Evolutionary conservation across 345 rosid species (phyloP).

Genomic region (Citrus trifoliata): DNA sequence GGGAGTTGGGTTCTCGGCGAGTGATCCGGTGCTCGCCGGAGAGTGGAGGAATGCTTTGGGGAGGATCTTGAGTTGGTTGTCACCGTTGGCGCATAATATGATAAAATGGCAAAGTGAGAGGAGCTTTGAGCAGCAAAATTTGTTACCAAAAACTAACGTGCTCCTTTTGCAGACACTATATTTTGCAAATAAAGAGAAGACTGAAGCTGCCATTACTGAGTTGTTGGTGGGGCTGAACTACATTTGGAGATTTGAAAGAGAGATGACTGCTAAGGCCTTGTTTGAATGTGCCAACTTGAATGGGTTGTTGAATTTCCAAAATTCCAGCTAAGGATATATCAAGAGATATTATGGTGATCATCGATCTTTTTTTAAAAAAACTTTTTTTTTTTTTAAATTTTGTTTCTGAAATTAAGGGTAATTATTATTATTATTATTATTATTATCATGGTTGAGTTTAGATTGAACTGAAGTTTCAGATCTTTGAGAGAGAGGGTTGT

Average conservation of each 20-base stretch:
- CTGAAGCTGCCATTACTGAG: slow-evolving; percentile 94
- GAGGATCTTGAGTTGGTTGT: slow-evolving; percentile 75
- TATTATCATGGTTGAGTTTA: slow-evolving; percentile 23
- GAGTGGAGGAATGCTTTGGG: slow-evolving; percentile 86
- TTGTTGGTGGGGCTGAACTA: slow-evolving; percentile 93
- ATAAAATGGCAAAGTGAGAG: slow-evolving; percentile 97
- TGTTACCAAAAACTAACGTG: slow-evolving; percentile 45
- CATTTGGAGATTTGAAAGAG: slow-evolving; percentile 94
- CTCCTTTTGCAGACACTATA: slow-evolving; percentile 75
- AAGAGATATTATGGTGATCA: not conserved
- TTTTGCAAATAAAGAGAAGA: slow-evolving; percentile 78
- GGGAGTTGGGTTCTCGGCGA: slow-evolving; percentile 75
- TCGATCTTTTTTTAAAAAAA: not conserved
- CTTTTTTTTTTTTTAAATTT: slow-evolving; percentile 2
- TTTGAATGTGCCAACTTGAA: slow-evolving; percentile 50
- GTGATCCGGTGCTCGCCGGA: slow-evolving; percentile 68
- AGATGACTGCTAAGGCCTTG: slow-evolving; percentile 89
- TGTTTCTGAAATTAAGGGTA: slow-evolving; percentile 14
- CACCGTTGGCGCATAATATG: slow-evolving; percentile 94
- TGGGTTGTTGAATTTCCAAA: slow-evolving; percentile 33
- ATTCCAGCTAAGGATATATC: slow-evolving; percentile 24
- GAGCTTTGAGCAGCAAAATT: slow-evolving; percentile 80
- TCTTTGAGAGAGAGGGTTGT: slow-evolving; percentile 24
- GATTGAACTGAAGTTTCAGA: slow-evolving; percentile 34
- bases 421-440: not conserved